Conservation (phyloP, 345 rosid genomes). For the Ricinus communis region DNA sequence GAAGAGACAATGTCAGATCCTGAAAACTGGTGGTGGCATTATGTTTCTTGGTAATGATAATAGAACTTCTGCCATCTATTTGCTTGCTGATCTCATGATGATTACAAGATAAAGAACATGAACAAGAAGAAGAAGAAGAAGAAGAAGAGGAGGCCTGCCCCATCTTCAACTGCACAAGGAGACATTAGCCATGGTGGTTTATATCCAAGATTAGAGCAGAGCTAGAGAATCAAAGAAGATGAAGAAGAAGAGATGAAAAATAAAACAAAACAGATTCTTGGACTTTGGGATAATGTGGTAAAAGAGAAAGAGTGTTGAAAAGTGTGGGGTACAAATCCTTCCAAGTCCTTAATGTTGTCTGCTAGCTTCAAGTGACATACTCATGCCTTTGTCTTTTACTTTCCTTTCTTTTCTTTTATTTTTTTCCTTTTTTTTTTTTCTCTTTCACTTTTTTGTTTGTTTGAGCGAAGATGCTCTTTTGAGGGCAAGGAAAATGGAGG, state of each 20-base stretch:
- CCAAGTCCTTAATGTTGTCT: constrained; percentile 10
- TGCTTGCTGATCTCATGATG: neutral
- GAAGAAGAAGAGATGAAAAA: neutral
- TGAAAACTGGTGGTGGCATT: too few species aligned
- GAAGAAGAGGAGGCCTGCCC: constrained; percentile 12
- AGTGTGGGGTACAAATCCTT: neutral
- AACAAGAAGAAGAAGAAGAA: neutral
- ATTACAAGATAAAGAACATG: too few species aligned
- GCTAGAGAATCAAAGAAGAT: neutral
- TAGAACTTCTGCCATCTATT: neutral
- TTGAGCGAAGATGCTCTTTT: neutral
- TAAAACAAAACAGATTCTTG: neutral
- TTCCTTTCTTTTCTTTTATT: neutral
- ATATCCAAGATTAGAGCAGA: too few species aligned
- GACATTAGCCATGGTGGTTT: neutral
- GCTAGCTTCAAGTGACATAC: neutral
- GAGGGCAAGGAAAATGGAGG: neutral
- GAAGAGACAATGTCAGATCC: constrained; percentile 20
- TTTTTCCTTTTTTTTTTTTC: neutral
- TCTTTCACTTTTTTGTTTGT: neutral
- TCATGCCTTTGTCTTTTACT: neutral
- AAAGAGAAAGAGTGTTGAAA: neutral
- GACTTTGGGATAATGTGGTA: neutral
- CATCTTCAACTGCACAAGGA: neutral
- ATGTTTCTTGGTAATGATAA: too few species aligned